Evolutionary conservation across 306 rosid genomes (phyloP).

Genomic region (Sindora glabra): DNA sequence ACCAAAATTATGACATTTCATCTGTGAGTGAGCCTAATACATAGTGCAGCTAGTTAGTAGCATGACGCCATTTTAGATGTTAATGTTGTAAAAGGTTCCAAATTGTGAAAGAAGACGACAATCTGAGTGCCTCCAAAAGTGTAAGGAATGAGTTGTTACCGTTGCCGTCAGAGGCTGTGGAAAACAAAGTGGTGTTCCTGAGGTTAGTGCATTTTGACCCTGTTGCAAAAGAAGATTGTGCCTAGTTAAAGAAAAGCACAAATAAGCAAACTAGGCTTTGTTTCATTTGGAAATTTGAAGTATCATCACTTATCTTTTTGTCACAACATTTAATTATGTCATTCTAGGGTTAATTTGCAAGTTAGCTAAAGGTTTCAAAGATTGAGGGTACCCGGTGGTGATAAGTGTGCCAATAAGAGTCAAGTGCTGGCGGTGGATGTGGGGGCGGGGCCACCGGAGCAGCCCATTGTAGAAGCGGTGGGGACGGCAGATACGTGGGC

Average conservation of each 20-base stretch:
- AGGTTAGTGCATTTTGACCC: slow-evolving; percentile 40
- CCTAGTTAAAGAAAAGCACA: background rate
- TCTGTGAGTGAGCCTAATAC: background rate
- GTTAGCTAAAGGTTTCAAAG: too few relatives aligned
- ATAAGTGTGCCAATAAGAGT: slow-evolving; percentile 63
- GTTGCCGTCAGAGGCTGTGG: slow-evolving; percentile 46
- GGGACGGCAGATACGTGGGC: slow-evolving; percentile 39
- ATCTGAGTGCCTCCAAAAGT: slow-evolving; percentile 30
- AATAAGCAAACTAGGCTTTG: too few relatives aligned
- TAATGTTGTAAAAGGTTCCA: slow-evolving; percentile 12
- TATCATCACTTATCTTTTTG: too few relatives aligned
- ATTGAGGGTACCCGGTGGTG: slow-evolving; percentile 60
- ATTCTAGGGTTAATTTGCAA: too few relatives aligned
- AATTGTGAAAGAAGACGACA: slow-evolving; percentile 18
- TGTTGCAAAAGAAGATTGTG: slow-evolving; percentile 14
- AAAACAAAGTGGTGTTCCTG: slow-evolving; percentile 58
- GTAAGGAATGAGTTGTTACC: slow-evolving; percentile 30
- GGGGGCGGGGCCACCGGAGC: slow-evolving; percentile 23
- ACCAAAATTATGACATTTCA: background rate
- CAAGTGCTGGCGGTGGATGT: slow-evolving; percentile 29
- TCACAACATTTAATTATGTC: too few relatives aligned
- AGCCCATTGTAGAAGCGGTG: slow-evolving; percentile 32
- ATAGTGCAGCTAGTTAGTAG: background rate
- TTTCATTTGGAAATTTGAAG: background rate
- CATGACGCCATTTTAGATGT: background rate